Base-by-base conservation (phyloP, 2,329 filamentous ascomycete genomes). In the Amylocarpus encephaloides region DNA sequence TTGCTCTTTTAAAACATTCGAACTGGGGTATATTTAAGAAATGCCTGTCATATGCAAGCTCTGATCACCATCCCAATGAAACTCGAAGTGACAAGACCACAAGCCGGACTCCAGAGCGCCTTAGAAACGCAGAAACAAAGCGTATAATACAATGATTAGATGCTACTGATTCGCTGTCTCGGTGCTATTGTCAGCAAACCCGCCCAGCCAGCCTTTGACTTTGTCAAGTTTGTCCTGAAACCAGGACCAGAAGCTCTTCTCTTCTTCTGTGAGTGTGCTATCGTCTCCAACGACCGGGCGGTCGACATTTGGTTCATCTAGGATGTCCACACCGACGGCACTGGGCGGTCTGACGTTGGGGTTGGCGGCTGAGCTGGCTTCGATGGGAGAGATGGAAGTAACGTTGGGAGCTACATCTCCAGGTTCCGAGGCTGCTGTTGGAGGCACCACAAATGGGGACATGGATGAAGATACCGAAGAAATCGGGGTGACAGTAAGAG, bases 211-310 rank as follows among this genome's bases (percentile, higher is more conserved):
- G 6, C 52, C 60, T 48, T 62, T 65, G 10, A 71, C 65, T 32
- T 72, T 64, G 30, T 66, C 68, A 11, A 78, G 61, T 53, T 77
- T 72, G 33, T 70, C 72, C 2, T 68, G 72, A 11, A 80, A 58
- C 77, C 77, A 80, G 43, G 74, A 67, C 74, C 75, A 79, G 32
- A 74, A 68, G 4, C 66, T 64, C 52, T 73, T 63, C 54, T 59
- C 39, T 48, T 61, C 47, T 39, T 60, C 49, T 10, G 54, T 55
- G 49, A 59, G 55, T 18, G 49, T 50, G 32, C 51, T 58, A 30
- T 61, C 61, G 43, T 60, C 61, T 12, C 46, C 49, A 2, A 60
- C 60, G 10, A 56, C 44, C 18, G 60, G 55, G 11, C 61, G 49
- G 49, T 61, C 47, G n/a, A 53, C 46, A 54, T 52, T 53, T 49